Base-by-base conservation (phyloP, 441 rosid genomes). In the Brassica balearica region DNA sequence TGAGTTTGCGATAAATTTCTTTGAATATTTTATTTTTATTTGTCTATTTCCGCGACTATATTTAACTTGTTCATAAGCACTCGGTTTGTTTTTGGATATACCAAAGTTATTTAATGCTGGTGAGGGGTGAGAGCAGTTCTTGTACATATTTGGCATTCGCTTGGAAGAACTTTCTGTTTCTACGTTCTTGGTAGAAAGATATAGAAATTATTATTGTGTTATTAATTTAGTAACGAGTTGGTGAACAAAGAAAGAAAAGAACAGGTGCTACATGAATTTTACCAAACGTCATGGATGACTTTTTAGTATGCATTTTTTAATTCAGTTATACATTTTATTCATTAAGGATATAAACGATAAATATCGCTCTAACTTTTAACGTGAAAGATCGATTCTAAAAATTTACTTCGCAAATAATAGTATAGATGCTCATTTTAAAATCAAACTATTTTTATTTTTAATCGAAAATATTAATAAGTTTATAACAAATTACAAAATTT, bases 131-230 rank as follows among this genome's bases (percentile, higher is more conserved):
- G 53, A 55, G 63, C 61, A 32, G 23, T 69, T 56, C 38, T 63
- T 79, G 75, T 79, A 74, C 55, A 79, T 73, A 78, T n/a, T 72
- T 67, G 8, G 15, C 36, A 73, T 43, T 20, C 10, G 7, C 67
- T 48, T 15, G 15, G 55, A 60, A 78, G 25, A 73, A 58, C n/a
- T 0, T 55, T 9, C 6, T 32, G 4, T 23, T 22, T 23, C 32
- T 48, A 64, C 17, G 12, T 27, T 19, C 34, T 10, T 46, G 36
- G 38, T 27, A 12, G 17, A 43, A n/a, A 58, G 8, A 36, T 14
- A 2, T 2, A 41, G 51, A 22, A 10, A 4, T 46, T 6, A 51
- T 14, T 23, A 69, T 22, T 69, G 27, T 32, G 19, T 48, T n/a
- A 51, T 46, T 25, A 38, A 7, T 56, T 67, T 68, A 25, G 27